These are phyloP conservation scores for Penstemon davidsonii DNA, from an alignment of 257 asterid species.

Conservation along the genomic window DNA sequence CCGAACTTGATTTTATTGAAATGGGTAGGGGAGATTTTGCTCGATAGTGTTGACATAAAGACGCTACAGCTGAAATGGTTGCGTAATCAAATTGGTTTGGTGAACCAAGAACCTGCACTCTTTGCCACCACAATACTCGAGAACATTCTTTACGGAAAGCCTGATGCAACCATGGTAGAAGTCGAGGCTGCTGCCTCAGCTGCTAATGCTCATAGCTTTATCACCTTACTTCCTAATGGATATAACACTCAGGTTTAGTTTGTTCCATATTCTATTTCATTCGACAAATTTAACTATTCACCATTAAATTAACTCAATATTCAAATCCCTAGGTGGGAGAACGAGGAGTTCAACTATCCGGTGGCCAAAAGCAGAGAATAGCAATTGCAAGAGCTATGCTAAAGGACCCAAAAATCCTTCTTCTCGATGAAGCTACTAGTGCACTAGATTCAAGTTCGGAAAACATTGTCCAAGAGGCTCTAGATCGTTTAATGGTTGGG, in stretches of 20 bases:
- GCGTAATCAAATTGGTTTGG: slow-evolving; percentile 91
- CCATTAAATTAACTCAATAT: neutral
- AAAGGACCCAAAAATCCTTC: slow-evolving; percentile 83
- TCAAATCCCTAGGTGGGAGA: slow-evolving; percentile 74
- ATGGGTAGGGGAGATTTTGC: slow-evolving; percentile 74
- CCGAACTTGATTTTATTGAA: slow-evolving; percentile 3
- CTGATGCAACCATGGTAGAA: slow-evolving; percentile 88
- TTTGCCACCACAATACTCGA: slow-evolving; percentile 97
- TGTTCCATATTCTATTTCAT: neutral
- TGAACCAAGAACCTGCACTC: slow-evolving; percentile 98
- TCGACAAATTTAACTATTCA: neutral
- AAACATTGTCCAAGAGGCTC: slow-evolving; percentile 89
- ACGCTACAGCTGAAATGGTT: slow-evolving; percentile 86
- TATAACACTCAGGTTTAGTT: slow-evolving; percentile 89
- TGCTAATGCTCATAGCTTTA: slow-evolving; percentile 91
- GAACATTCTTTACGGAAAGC: slow-evolving; percentile 89
- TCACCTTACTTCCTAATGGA: slow-evolving; percentile 89
- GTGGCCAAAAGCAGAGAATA: slow-evolving; percentile 94
- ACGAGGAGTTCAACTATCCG: slow-evolving; percentile 92
- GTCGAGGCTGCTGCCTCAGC: slow-evolving; percentile 94
- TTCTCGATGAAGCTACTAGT: slow-evolving; percentile 93
- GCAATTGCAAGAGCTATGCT: slow-evolving; percentile 96
- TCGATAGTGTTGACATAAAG: slow-evolving; percentile 81
- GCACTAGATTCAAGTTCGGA: slow-evolving; percentile 93
- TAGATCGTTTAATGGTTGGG: slow-evolving; percentile 90